Evolutionary conservation across 2,329 filamentous ascomycete species (phyloP), one percentile per base, ranked within the genome.

Genomic region (Epichloe gansuensis): DNA sequence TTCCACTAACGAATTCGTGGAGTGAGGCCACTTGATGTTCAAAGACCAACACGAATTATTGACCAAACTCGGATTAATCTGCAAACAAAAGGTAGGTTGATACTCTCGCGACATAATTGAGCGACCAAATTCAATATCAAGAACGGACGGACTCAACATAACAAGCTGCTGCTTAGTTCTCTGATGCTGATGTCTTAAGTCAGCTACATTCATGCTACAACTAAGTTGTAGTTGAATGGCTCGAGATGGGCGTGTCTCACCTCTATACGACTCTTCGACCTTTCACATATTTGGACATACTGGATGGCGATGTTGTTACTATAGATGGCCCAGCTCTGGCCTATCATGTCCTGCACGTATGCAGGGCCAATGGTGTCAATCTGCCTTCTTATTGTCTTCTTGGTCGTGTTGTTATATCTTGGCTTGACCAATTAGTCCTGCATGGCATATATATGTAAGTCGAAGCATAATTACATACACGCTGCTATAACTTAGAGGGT

Each of bases 261-360:
- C 68, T 86, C 5, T 73, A 72, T 45, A 65, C 69, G 13, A 72
- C 74, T 49, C 64, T 85, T 43, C 68, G 74, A 54, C 75, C 74
- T 0, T 81, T 77, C 62, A 74, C 75, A 2, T 64, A 68, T 31
- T 60, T 66, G 17, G 64, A 63, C 7, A 57, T 63, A 11, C 66
- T 85, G 2, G 58, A 64, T 40, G 64, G 67, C 27, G 62, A 71
- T 40, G 60, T 60, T 5, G 67, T 77, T 21, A 74, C 80, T 44
- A 80, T 95, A 52, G 89, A 95, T 63, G 89, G 89, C 0, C 89
- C 89, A 4, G 83, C 81, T 2, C 69, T 95, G 27, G 86, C 88
- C 1, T 85, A 91, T 63, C 78, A 87, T 64, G 71, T 90, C 41
- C 81, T 85, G 54, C 71, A 80, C 49, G 67, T 80, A 17, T 76